Evolutionary conservation across 352 stramenopile genomes (phyloP), one percentile per base, ranked within the genome.

Genomic region (Poterioochromonas sp.): DNA sequence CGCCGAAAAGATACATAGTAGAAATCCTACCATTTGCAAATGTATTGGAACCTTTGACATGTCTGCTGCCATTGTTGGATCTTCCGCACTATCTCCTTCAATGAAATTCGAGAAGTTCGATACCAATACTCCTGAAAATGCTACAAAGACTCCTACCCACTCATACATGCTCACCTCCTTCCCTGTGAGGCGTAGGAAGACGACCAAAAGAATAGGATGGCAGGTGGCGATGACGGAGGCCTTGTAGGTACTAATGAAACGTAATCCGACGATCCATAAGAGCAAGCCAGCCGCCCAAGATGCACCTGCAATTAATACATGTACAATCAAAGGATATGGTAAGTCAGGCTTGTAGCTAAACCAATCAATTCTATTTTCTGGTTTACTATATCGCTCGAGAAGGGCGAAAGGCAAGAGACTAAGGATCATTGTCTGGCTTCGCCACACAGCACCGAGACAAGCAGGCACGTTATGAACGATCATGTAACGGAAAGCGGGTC

Each of bases 401-500:
- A 74, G 34, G 18, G 65, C 37, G 15, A 74, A 26, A 18, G 65
- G 65, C 15, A 35, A 2, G 3, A 74, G 41, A 32, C 5, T 32
- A 35, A 74, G n/a, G 11, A 35, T 12, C 65, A 74, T 74, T 18
- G 22, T 40, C 40, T 74, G 65, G 32, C 29, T 40, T 29, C 65
- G 5, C 65, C 65, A 74, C 3, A 37, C 2, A 37, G 65, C 37
- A 26, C 34, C 12, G 2, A 53, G 65, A 51, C 8, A 35, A 34
- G 65, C 18, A 8, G 40, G 2, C 0, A 74, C 29, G 40, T 37
- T 37, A 39, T 51, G 39, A 22, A 8, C 2, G 3, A n/a, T 11
- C 65, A 74, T 58, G 40, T 74, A 74, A 5, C 53, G 51, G 41
- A 74, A 74, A 2, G 40, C n/a, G 5, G 65, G 65, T 12, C 65